Evolutionary conservation across 331 rosid species (phyloP).

Genomic region (Quercus lobata): DNA sequence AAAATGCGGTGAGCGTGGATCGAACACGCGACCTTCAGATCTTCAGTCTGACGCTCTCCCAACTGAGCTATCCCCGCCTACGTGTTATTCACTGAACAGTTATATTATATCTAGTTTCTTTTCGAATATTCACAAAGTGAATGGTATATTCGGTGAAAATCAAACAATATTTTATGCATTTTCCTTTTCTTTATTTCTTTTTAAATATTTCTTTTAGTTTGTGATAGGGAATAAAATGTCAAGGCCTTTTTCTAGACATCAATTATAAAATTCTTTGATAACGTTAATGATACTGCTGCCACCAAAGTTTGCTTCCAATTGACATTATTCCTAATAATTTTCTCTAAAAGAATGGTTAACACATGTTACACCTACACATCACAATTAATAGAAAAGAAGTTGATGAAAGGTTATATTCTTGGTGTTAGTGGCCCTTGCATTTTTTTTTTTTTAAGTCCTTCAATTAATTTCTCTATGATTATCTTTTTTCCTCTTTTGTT

Average conservation of each 20-base stretch:
- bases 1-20: slow-evolving; percentile 78
- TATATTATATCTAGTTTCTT: too few relatives aligned
- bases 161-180: background rate
- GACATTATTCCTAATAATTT: background rate
- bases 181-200: background rate
- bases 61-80: slow-evolving; percentile 18
- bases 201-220: background rate
- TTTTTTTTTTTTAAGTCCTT: background rate
- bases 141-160: background rate
- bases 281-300: too few relatives aligned
- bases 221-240: background rate
- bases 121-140: background rate
- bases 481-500: background rate
- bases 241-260: too few relatives aligned
- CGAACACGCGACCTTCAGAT: slow-evolving; percentile 95
- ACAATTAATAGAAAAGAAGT: background rate
- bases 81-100: too few relatives aligned
- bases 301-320: background rate
- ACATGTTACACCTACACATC: background rate
- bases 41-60: slow-evolving; percentile 85
- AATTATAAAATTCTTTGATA: too few relatives aligned
- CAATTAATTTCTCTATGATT: background rate
- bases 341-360: background rate
- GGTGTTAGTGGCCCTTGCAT: background rate
- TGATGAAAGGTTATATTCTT: background rate